phyloP scores from a whole-genome alignment of 495 filamentous ascomycete species.

The Venustampulla echinocandica region DNA sequence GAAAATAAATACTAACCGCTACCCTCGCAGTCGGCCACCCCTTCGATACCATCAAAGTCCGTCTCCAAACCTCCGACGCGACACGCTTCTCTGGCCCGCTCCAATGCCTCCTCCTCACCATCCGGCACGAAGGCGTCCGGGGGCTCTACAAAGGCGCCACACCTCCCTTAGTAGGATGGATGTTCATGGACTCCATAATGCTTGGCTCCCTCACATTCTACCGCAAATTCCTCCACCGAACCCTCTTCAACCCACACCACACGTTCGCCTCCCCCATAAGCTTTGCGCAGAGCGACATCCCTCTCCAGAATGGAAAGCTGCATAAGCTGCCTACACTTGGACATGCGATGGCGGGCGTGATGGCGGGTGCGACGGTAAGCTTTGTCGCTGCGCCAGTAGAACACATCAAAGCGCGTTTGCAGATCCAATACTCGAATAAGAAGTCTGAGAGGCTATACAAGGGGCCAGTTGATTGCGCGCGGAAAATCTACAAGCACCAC shows the following conservation, averaged over 20 bases:
- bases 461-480: slow-evolving; percentile 75
- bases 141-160: slow-evolving; percentile 89
- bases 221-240: slow-evolving; percentile 66
- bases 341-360: slow-evolving; percentile 76
- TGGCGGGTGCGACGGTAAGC: slow-evolving; percentile 82
- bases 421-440: slow-evolving; percentile 77
- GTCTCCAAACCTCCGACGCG: slow-evolving; percentile 76
- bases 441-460: slow-evolving; percentile 69
- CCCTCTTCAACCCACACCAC: slow-evolving; percentile 60
- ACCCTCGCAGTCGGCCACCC: slow-evolving; percentile 38
- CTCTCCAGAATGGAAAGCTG: slow-evolving; percentile 22
- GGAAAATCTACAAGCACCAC: slow-evolving; percentile 57
- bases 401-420: slow-evolving; percentile 88
- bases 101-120: slow-evolving; percentile 74
- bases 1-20: neutral
- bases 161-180: slow-evolving; percentile 89
- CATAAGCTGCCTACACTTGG: slow-evolving; percentile 63
- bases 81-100: slow-evolving; percentile 75
- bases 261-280: slow-evolving; percentile 21
- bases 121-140: slow-evolving; percentile 67
- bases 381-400: slow-evolving; percentile 92
- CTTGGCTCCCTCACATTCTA: slow-evolving; percentile 86
- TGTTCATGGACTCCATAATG: slow-evolving; percentile 97
- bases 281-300: slow-evolving; percentile 8
- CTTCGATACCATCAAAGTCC: slow-evolving; percentile 96